Evolutionary conservation across 2,329 filamentous ascomycete species (phyloP), one percentile per base, ranked within the genome.

Genomic region (Ophiostoma sp.): DNA sequence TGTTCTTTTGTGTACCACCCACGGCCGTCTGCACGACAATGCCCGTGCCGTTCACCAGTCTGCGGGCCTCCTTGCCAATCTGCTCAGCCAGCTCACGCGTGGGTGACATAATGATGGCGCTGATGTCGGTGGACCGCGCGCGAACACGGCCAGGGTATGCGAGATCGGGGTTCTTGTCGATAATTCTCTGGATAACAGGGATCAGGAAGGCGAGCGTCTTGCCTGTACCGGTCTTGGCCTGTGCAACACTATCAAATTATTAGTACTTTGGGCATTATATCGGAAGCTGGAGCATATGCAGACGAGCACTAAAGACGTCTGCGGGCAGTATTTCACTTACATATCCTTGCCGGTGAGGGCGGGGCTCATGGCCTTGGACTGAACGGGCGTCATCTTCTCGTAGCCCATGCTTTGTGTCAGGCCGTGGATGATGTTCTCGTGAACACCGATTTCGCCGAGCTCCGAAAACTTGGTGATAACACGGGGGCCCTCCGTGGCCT

Each of bases 191-290:
- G 66, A 98, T 80, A 7, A 93, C 82, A 66, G 95, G 95, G 6
- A 98, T 80, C 38, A 99, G 83, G 82, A 98, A 99, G 47, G 92
- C 95, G 69, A 98, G 81, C 0, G 95, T 99, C 81, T 99, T 99
- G 76, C 95, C 95, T 4, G 95, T 98, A 76, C 95, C 95, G 8
- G 95, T 99, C 80, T 92, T 97, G 70, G 95, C 95, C 81, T 98
- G 95, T 64, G 94, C 95, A 73, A 98, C 84, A 74, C 90, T 92
- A 12, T 6, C 3, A 18, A 38, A 3, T 75, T 70, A 60, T 67
- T 60, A 67, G 65, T 7, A 8, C 27, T 27, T 27, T 27, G 27
- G 27, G 27, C 27, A 27, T 27, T 2, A 27, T 27, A 27, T 27
- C 27, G 27, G 27, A 27, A 27, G 27, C 27, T 38, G 64, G 41